These are phyloP conservation scores for Lolium perenne DNA, from an alignment of 176 grass and related monocot genomes.

Conservation along the genomic window DNA sequence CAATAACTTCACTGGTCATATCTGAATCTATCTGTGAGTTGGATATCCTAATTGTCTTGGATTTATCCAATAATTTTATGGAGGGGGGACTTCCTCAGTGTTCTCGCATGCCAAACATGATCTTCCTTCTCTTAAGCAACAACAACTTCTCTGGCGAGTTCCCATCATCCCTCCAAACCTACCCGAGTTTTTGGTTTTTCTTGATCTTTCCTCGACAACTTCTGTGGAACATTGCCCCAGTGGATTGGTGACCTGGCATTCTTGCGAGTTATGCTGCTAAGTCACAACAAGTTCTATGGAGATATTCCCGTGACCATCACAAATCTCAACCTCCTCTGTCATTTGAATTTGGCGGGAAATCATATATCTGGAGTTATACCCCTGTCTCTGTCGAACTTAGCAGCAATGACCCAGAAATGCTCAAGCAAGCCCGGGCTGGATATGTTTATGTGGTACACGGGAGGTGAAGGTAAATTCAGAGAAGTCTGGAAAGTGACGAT, in stretches of 20 bases:
- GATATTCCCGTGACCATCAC: conserved; percentile 21
- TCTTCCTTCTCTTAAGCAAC: neutral
- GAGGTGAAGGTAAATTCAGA: neutral
- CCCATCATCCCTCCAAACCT: conserved; percentile 22
- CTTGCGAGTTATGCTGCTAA: neutral
- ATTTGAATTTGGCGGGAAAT: conserved; percentile 47
- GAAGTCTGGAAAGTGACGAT: neutral
- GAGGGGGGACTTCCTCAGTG: conserved; percentile 9
- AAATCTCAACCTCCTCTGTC: neutral
- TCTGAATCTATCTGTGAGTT: conserved; percentile 41
- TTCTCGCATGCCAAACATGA: neutral
- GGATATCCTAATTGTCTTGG: neutral
- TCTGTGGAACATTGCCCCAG: conserved; percentile 29
- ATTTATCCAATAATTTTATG: conserved; percentile 31
- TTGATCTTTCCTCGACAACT: conserved; percentile 39
- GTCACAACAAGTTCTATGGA: conserved; percentile 51
- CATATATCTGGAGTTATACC: conserved; percentile 42
- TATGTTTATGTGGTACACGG: neutral
- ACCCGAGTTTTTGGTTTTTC: neutral
- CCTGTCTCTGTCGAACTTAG: conserved; percentile 3
- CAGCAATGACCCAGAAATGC: neutral
- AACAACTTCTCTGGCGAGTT: conserved; percentile 43
- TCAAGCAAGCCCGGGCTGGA: neutral
- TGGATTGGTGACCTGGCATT: conserved; percentile 37
- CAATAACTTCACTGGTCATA: conserved; percentile 36